Evolutionary conservation across 148 eudicot species (phyloP).

Genomic region (Camellia lanceoleosa): DNA sequence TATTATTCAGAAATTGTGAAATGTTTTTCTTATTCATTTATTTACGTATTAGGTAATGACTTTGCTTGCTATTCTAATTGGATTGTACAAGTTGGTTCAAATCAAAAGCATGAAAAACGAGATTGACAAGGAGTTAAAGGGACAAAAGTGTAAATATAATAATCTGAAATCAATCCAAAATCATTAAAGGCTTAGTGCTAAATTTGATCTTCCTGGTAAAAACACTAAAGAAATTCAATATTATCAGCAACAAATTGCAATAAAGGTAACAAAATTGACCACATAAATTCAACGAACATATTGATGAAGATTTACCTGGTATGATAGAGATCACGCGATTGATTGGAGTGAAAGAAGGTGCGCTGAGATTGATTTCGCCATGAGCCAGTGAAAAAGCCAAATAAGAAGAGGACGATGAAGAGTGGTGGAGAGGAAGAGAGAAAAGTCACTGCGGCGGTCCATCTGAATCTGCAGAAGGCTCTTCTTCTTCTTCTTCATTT

Average conservation of each 20-base stretch:
- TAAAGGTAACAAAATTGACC: background rate
- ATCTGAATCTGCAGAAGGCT: constrained; percentile 17
- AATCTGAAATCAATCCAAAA: background rate
- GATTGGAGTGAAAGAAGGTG: constrained; percentile 51
- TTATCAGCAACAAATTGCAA: too few relatives aligned
- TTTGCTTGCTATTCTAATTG: too few relatives aligned
- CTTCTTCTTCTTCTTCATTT: background rate
- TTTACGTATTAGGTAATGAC: too few relatives aligned
- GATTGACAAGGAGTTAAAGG: too few relatives aligned
- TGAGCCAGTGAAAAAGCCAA: constrained; percentile 18
- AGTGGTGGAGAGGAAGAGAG: constrained; percentile 25
- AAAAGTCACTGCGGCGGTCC: constrained; percentile 24
- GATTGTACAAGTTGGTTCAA: too few relatives aligned
- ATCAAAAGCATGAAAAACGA: too few relatives aligned
- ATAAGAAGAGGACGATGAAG: constrained; percentile 24
- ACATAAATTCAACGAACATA: background rate
- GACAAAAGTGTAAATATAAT: too few relatives aligned
- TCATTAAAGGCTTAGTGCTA: background rate
- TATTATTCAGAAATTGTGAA: too few relatives aligned
- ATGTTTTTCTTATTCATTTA: too few relatives aligned
- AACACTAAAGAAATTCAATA: constrained; percentile 1
- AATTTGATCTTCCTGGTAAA: constrained; percentile 11
- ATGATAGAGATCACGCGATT: constrained; percentile 91
- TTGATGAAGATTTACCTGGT: constrained; percentile 43
- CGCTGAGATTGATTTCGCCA: constrained; percentile 35